Conservation (phyloP, 2,329 filamentous ascomycete species). For the Colletotrichum godetiae region DNA sequence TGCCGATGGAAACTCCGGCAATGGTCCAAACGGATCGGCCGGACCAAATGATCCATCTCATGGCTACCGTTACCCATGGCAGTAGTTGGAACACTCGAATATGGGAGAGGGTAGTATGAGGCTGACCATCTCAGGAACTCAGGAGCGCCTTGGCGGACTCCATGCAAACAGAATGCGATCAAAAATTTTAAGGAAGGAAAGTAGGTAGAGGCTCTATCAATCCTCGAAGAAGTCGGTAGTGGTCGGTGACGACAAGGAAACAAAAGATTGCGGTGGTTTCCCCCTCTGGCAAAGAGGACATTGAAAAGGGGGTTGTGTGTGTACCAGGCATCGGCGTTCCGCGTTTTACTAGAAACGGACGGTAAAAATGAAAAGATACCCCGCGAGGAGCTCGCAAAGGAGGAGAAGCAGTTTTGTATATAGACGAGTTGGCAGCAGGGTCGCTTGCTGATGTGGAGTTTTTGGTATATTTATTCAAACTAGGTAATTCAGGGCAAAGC, state of each 20-base stretch:
- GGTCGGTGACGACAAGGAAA: not conserved
- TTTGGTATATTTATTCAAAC: not conserved
- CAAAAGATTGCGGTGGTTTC: not conserved
- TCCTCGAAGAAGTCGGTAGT: not conserved
- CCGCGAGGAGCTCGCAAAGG: constrained; percentile 25
- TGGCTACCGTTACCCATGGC: constrained; percentile 36
- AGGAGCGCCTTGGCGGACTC: not conserved
- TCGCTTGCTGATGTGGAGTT: not conserved
- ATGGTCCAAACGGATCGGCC: not conserved
- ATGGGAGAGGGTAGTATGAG: not conserved
- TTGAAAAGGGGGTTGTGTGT: not conserved
- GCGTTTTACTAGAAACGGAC: constrained; percentile 38
- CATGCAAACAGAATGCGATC: not conserved
- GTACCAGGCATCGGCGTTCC: not conserved
- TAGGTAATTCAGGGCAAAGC: not conserved
- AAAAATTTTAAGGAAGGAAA: not conserved
- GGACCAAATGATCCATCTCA: constrained; percentile 24
- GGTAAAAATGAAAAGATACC: constrained; percentile 35
- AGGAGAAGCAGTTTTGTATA: not conserved
- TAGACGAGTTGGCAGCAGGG: not conserved
- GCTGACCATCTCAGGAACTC: not conserved
- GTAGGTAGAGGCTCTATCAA: not conserved
- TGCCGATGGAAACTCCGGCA: not conserved
- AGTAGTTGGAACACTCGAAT: constrained; percentile 15
- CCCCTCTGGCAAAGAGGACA: not conserved